Base-by-base conservation (phyloP, 495 filamentous ascomycete genomes). In the Neurospora sublineolata region DNA sequence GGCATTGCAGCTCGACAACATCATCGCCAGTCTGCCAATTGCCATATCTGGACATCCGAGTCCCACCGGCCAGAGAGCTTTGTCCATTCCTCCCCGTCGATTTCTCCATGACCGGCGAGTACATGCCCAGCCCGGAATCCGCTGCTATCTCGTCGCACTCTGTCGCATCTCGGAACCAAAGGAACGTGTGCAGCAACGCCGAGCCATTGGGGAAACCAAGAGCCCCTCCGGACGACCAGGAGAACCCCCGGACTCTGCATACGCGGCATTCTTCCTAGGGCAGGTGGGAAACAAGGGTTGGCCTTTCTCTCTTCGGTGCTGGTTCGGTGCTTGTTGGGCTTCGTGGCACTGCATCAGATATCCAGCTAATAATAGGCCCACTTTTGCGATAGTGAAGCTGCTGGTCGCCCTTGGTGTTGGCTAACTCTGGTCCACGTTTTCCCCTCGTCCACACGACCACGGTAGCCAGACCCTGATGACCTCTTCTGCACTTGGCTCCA, bases 341-440 rank as follows among this genome's bases (percentile, higher is more conserved):
- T 76, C 77, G 77, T 79, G 77, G 77, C 77, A 79, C 76, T 77
- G 75, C 76, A 70, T 77, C 76, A 72, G 70, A 75, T 72, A 73
- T 67, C 42, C 69, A 75, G 75, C 77, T 78, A 78, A 78, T 77
- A 72, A 77, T 78, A 75, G 77, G 76, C 69, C 46, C 52, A 42
- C 69, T 69, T 69, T 70, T 40, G 68, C 52, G 72, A 73, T 76
- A 77, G 74, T 70, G 38, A 75, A 46, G 44, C 39, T 69, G 70
- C 70, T 70, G 37, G 42, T 58, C 58, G 10, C 37, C 68, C 73
- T 70, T 68, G 40, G 69, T 75, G 75, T 72, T 75, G 76, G 76
- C 73, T 70, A 75, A 72, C 76, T 72, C 46, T 69, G 68, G 72
- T 76, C 76, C 77, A 79, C 77, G 76, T 79, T 73, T 75, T 68